Base-by-base conservation (phyloP, 1,139 yeast species). In the Taphrina wiesneri region DNA sequence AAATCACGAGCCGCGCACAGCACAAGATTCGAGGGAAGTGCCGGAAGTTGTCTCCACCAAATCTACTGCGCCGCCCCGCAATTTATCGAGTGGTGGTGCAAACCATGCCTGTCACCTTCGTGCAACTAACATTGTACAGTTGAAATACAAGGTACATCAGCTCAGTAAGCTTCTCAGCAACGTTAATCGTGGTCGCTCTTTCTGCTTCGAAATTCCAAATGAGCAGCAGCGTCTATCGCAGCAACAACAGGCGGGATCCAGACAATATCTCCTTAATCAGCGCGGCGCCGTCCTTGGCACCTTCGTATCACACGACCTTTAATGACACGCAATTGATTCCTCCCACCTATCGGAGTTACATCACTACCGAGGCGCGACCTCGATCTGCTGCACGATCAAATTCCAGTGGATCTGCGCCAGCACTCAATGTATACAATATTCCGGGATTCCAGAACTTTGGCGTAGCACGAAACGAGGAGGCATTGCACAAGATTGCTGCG, bases 391-490 rank as follows among this genome's bases (percentile, higher is more conserved):
- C 45, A 26, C 30, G 59, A 19, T 39, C 49, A 2, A 7, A 54
- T 3, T 25, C 59, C 1, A 17, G 17, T 15, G 54, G 36, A 7
- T 30, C 56, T 9, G 15, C 28, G 5, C 46, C 41, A 0, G 23
- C 21, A 11, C 28, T 51, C 15, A 52, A 52, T 13, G 45, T 52
- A 26, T 34, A 52, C 43, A 2, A 26, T 15, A 52, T 52, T n/a
- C 56, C 56, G 15, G 56, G 56, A 0, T 52, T 52, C 17, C 56
- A 52, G 17, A 52, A 30, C 56, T 54, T 54, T 32, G 23, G 28
- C 25, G 46, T 54, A n/a, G 43, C 49, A 13, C 59, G 59, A 19
- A 41, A 54, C 59, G 59, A 54, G 26, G 59, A 54, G 26, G 49
- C 49, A 43, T 19, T 54, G 36, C 34, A 54, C 36, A 54, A 54